A percentile compares a stretch with the other conserved stretches of the same genome.
Evolutionary conservation across 306 rosid genomes (phyloP).

Genomic region (Sechiopsis laciniata): DNA sequence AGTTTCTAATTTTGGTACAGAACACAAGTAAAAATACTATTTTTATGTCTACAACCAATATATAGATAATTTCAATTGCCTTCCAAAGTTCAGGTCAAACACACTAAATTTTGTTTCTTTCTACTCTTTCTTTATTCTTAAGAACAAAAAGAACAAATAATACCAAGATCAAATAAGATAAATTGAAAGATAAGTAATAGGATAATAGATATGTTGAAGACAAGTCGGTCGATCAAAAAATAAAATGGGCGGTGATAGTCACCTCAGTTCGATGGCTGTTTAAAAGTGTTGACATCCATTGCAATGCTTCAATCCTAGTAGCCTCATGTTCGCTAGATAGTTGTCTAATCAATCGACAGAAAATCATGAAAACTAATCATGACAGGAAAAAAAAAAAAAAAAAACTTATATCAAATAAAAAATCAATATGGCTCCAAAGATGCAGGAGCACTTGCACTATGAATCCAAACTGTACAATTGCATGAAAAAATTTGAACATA

Average conservation of each 20-base stretch:
- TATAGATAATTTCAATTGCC: neutral
- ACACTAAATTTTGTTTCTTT: no score
- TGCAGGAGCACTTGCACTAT: neutral
- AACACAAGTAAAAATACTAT: no score
- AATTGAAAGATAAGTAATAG: neutral
- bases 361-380: constrained; percentile 27
- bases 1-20: no score
- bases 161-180: neutral
- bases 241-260: constrained; percentile 21
- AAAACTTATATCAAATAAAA: constrained; percentile 15
- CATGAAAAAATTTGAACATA: neutral
- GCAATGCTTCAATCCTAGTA: constrained; percentile 90
- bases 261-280: constrained; percentile 77
- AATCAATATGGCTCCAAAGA: constrained; percentile 12
- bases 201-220: neutral
- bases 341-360: constrained; percentile 63
- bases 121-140: no score
- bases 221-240: neutral
- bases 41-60: neutral
- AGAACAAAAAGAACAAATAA: neutral
- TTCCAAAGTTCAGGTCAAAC: no score
- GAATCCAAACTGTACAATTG: constrained; percentile 15
- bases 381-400: neutral
- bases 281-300: constrained; percentile 86
- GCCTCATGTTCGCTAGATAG: constrained; percentile 86